Evolutionary conservation across 1,284 basidiomycete species (phyloP).

Genomic region (Marasmius sp.): DNA sequence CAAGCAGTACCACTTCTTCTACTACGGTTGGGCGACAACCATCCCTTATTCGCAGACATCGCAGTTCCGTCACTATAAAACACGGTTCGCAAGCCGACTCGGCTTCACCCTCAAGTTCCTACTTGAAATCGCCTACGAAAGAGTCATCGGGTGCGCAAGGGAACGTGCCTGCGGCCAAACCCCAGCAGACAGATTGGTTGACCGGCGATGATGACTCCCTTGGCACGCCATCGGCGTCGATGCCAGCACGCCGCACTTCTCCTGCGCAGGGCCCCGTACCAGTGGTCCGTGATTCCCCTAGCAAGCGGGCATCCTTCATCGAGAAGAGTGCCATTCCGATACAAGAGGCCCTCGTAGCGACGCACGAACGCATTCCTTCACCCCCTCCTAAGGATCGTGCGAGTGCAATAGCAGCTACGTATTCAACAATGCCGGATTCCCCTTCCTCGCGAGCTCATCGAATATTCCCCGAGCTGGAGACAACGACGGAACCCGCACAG

Average conservation of each 20-base stretch:
- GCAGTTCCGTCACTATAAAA: slow-evolving; percentile 39
- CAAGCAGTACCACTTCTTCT: slow-evolving; percentile 1
- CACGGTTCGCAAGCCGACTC: slow-evolving; percentile 7
- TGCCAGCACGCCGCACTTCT: slow-evolving; percentile 16
- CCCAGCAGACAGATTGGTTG: slow-evolving; percentile 58
- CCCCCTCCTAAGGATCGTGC: background rate
- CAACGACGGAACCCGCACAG: slow-evolving; percentile 20
- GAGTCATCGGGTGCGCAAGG: background rate
- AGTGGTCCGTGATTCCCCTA: slow-evolving; percentile 63
- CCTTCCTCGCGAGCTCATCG: slow-evolving; percentile 15
- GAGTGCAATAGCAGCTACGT: background rate
- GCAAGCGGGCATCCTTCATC: slow-evolving; percentile 68
- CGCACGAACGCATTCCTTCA: slow-evolving; percentile 30
- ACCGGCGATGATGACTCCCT: slow-evolving; percentile 61
- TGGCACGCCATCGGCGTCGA: slow-evolving; percentile 26
- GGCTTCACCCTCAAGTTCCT: slow-evolving; percentile 4
- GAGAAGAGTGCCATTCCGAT: slow-evolving; percentile 49
- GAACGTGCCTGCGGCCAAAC: background rate
- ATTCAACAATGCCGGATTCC: slow-evolving; percentile 8
- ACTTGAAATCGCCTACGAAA: slow-evolving; percentile 3
- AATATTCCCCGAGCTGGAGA: slow-evolving; percentile 32
- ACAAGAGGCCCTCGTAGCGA: slow-evolving; percentile 48
- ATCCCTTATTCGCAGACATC: slow-evolving; percentile 39
- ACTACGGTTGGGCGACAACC: slow-evolving; percentile 24
- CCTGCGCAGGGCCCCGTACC: slow-evolving; percentile 34